Evolutionary conservation across 257 asterid species (phyloP).

Genomic region (Lithospermum erythrorhizon): DNA sequence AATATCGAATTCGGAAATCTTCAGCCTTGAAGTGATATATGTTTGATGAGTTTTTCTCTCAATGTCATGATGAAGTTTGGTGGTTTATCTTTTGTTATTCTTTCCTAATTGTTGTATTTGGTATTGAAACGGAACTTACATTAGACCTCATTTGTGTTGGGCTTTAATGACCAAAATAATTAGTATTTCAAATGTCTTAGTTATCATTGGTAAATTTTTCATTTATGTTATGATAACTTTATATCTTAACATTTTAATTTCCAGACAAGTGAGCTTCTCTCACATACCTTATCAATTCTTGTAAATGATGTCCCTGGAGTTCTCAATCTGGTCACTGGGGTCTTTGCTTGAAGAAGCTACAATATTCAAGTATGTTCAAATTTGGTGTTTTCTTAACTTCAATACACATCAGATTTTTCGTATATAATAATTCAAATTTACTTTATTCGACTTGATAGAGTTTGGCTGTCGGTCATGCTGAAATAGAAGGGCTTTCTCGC

Average conservation of each 20-base stretch:
- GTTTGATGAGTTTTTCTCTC: neutral
- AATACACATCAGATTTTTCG: neutral
- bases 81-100: too few species aligned
- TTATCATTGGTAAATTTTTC: neutral
- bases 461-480: conserved; percentile 89
- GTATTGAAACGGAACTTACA: neutral
- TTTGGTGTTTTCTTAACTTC: conserved; percentile 5
- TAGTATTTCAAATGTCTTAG: too few species aligned
- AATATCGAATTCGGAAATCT: neutral
- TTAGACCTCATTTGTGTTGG: neutral
- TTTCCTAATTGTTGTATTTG: neutral
- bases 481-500: conserved; percentile 67
- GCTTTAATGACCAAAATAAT: neutral
- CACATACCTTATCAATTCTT: conserved; percentile 73
- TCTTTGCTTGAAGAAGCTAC: conserved; percentile 76
- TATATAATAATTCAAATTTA: neutral
- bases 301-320: conserved; percentile 73
- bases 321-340: conserved; percentile 74
- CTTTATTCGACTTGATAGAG: conserved; percentile 37
- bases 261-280: conserved; percentile 70
- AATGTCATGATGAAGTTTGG: neutral
- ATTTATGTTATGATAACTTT: neutral
- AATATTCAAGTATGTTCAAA: conserved; percentile 51
- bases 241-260: neutral
- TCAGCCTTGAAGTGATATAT: neutral